Conservation (phyloP, 176 grass and related monocot genomes). For the Chrysopogon serrulatus region DNA sequence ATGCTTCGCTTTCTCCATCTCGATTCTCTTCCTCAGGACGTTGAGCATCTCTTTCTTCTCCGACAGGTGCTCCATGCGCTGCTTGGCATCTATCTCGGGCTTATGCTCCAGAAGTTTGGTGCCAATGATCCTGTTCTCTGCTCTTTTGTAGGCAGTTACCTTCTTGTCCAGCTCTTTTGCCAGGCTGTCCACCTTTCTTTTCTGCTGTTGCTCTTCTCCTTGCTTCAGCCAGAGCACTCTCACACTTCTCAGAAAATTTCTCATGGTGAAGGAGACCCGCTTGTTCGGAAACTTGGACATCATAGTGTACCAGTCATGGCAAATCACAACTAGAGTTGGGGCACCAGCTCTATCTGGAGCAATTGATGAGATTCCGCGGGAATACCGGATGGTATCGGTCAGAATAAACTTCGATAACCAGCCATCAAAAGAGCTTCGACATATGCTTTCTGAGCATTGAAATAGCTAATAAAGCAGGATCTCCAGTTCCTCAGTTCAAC, state of each 20-base stretch:
- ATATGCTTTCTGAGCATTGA: constrained; percentile 64
- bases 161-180: constrained; percentile 80
- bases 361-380: constrained; percentile 50
- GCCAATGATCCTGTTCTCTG: constrained; percentile 83
- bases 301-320: constrained; percentile 58
- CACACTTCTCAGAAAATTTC: constrained; percentile 74
- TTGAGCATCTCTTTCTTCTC: constrained; percentile 73
- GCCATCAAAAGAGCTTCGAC: constrained; percentile 74
- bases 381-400: constrained; percentile 60
- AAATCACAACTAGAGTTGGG: constrained; percentile 61
- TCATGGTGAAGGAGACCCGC: constrained; percentile 51
- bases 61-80: constrained; percentile 64
- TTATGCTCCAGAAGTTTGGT: constrained; percentile 73
- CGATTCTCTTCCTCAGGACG: constrained; percentile 50
- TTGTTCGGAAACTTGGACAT: constrained; percentile 55
- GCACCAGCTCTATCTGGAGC: constrained; percentile 28
- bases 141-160: constrained; percentile 61
- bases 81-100: constrained; percentile 58
- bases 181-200: constrained; percentile 80
- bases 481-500: constrained; percentile 89
- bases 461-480: constrained; percentile 64
- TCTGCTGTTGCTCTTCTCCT: constrained; percentile 86
- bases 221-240: constrained; percentile 88
- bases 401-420: constrained; percentile 90
- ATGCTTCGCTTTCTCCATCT: constrained; percentile 72